These are phyloP conservation scores for Seiridium cupressi DNA, from an alignment of 2,329 filamentous ascomycete genomes.

Conservation along the genomic window DNA sequence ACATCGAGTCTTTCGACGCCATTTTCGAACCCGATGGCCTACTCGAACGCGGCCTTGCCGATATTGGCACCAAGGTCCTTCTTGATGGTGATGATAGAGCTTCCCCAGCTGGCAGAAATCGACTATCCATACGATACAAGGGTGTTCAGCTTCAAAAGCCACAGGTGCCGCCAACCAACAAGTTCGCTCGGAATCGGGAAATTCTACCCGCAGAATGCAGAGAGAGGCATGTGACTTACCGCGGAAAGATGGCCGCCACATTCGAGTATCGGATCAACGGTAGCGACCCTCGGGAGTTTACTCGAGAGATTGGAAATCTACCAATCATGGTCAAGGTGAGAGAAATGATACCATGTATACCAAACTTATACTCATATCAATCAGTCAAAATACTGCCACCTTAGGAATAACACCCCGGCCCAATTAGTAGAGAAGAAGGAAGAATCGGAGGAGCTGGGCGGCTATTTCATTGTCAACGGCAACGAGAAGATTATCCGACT, in stretches of 20 bases:
- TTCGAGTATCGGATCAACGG: conserved; percentile 87
- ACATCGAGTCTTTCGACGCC: conserved; percentile 94
- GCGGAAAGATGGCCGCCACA: conserved; percentile 78
- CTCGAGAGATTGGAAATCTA: conserved; percentile 82
- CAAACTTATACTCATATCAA: conserved; percentile 15
- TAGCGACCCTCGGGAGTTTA: conserved; percentile 77
- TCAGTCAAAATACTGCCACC: conserved; percentile 85
- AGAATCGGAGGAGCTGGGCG: conserved; percentile 92
- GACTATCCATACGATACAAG: conserved; percentile 73
- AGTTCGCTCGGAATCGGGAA: conserved; percentile 79
- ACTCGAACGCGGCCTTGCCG: conserved; percentile 72
- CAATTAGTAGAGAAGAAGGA: conserved; percentile 84
- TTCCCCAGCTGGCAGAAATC: conserved; percentile 63
- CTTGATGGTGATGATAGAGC: conserved; percentile 76
- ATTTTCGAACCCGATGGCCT: conserved; percentile 73
- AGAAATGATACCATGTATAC: conserved; percentile 12
- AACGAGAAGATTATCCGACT: conserved; percentile 96
- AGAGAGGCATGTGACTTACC: conserved; percentile 89
- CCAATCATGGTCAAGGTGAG: conserved; percentile 90
- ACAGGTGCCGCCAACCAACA: conserved; percentile 76
- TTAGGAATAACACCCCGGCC: conserved; percentile 80
- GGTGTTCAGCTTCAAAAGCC: conserved; percentile 82
- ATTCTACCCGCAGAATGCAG: conserved; percentile 91
- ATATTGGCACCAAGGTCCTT: conserved; percentile 87
- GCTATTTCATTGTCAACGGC: conserved; percentile 97